Evolutionary conservation across 2,329 filamentous ascomycete species (phyloP).

Genomic region (Akanthomyces lecanii): DNA sequence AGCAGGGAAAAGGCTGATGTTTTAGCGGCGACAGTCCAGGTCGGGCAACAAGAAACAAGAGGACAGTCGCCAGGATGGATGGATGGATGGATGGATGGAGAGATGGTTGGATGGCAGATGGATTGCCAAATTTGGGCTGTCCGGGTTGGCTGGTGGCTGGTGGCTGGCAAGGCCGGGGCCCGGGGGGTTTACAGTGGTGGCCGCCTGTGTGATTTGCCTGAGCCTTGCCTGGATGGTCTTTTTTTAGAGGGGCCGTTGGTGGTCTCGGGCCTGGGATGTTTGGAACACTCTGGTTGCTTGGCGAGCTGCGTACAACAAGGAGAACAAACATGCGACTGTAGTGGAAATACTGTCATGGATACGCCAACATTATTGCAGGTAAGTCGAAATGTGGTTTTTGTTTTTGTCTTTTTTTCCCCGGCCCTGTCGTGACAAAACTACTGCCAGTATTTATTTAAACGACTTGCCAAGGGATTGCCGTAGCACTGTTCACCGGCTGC

Average conservation of each 20-base stretch:
- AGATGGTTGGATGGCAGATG: too few species aligned
- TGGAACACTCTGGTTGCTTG: not conserved
- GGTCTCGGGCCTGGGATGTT: not conserved
- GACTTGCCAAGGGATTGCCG: too few species aligned
- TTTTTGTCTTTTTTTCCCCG: too few species aligned
- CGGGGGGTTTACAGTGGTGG: not conserved
- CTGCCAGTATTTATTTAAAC: too few species aligned
- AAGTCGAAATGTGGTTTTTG: too few species aligned
- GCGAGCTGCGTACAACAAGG: not conserved
- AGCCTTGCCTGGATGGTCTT: not conserved
- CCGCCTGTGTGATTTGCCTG: not conserved
- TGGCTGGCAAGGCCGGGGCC: not conserved
- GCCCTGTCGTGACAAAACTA: too few species aligned
- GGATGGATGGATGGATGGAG: not conserved
- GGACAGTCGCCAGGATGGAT: not conserved
- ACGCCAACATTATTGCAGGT: too few species aligned
- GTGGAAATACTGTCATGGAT: too few species aligned
- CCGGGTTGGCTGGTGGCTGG: not conserved
- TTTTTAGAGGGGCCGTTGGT: not conserved
- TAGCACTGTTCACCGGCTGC: too few species aligned
- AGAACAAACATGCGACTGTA: too few species aligned
- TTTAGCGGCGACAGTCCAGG: not conserved
- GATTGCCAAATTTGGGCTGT: not conserved
- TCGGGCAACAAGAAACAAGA: conserved; percentile 6
- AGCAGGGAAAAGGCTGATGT: not conserved